A percentile compares a stretch with the other conserved stretches of the same genome.
Evolutionary conservation across 805 yeast genomes (phyloP).

Genomic region (Candida michaelii): DNA sequence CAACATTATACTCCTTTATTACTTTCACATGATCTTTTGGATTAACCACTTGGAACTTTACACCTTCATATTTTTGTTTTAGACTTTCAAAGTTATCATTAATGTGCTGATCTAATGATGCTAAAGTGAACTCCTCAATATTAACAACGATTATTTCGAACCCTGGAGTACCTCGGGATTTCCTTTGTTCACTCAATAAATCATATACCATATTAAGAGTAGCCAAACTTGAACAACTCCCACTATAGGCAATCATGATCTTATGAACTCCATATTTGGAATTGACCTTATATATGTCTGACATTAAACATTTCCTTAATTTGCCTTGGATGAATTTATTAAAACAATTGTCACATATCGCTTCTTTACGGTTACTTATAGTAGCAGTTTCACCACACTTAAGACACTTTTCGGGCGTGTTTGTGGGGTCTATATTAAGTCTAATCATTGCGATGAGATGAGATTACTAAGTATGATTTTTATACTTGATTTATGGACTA

Average conservation of each 20-base stretch:
- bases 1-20: constrained; percentile 10
- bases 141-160: constrained; percentile 56
- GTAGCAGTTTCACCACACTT: constrained; percentile 49
- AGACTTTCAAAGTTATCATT: neutral
- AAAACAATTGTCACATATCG: constrained; percentile 69
- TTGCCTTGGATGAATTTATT: constrained; percentile 71
- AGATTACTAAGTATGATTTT: neutral
- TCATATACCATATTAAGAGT: constrained; percentile 65
- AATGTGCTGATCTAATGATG: constrained; percentile 3
- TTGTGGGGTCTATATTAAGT: neutral
- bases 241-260: constrained; percentile 61
- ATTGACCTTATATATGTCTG: constrained; percentile 67
- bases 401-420: constrained; percentile 27
- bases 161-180: constrained; percentile 67
- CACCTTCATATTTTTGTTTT: neutral
- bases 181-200: constrained; percentile 62
- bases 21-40: constrained; percentile 1
- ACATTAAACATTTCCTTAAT: constrained; percentile 75
- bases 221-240: constrained; percentile 67
- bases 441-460: constrained; percentile 10
- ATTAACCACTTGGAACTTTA: constrained; percentile 2
- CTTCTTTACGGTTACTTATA: constrained; percentile 58
- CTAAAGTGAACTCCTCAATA: constrained; percentile 38
- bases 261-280: constrained; percentile 38
- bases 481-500: neutral